Base-by-base conservation (phyloP, 495 filamentous ascomycete species). In the Clavariopsis aquatica region DNA sequence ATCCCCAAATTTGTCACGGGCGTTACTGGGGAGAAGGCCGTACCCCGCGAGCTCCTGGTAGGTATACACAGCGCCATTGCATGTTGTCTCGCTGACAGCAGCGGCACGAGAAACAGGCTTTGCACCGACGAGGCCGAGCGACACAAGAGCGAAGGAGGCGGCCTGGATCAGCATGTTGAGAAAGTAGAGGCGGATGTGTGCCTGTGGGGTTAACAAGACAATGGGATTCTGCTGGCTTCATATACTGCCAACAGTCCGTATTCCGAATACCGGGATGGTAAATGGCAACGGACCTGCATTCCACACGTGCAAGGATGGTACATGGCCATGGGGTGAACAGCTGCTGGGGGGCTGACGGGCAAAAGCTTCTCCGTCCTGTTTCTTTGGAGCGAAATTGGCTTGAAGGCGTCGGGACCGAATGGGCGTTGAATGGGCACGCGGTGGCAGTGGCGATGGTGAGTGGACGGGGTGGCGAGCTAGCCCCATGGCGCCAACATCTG, bases 31-130 rank as follows among this genome's bases (percentile, higher is more conserved):
- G 27, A 92, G 69, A 62, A 79, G 83, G 3, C 90, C 88, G 66
- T 86, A 93, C 20, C 90, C 90, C 13, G 85, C 87, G 3, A 93
- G 82, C 47, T 84, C 79, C 59, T 88, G 76, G 74, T 92, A 92
- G 13, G 81, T 78, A 72, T 89, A 92, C 0, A 73, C 77, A 65
- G 85, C 78, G 34, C 86, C 84, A 61, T 83, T 84, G 71, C 90
- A 93, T 36, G 78, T 81, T 13, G 83, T 84, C 57, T 79, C 70
- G 63, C 82, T 84, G 22, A 84, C 82, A 2, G 52, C 31, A 9
- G 52, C 52, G 3, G 52, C 20, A 9, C 47, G 20, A 43, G 15
- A 10, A 9, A 43, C 38, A 43, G 38, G 38, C 12, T 52, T 56
- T 20, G 64, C 64, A 61, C 22, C 31, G 20, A 57, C 43, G 28